Conservation (phyloP, 352 stramenopile genomes). For the Phytophthora sansomeana region DNA sequence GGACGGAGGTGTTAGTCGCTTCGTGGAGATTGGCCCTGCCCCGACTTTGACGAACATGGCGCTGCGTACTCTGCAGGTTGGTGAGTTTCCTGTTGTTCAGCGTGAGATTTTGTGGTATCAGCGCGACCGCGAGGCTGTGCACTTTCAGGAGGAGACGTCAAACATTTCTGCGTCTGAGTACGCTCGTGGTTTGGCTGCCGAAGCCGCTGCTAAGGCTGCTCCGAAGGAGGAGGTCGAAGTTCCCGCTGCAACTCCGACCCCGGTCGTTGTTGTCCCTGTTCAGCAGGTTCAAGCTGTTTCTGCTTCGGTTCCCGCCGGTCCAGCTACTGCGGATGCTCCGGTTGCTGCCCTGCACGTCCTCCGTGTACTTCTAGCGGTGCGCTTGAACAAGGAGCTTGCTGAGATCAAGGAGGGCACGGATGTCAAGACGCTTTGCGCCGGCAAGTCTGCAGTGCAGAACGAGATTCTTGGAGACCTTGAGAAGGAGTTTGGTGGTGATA, state of each 20-base stretch:
- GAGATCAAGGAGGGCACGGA: constrained; percentile 80
- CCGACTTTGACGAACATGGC: constrained; percentile 90
- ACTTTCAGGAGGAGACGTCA: constrained; percentile 75
- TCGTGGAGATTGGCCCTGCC: constrained; percentile 87
- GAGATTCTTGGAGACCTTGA: constrained; percentile 90
- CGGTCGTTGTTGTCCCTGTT: constrained; percentile 28
- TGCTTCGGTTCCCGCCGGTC: constrained; percentile 24
- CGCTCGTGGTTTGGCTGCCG: constrained; percentile 50
- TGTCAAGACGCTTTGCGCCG: constrained; percentile 82
- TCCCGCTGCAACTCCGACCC: constrained; percentile 34
- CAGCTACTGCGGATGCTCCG: constrained; percentile 58
- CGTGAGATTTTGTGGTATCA: constrained; percentile 88
- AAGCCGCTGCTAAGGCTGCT: constrained; percentile 46
- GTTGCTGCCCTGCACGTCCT: constrained; percentile 75
- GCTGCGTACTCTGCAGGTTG: constrained; percentile 72
- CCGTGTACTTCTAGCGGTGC: constrained; percentile 76
- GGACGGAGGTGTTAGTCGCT: constrained; percentile 60
- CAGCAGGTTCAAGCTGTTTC: constrained; percentile 33
- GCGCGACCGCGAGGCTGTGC: constrained; percentile 81
- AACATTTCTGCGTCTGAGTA: constrained; percentile 78
- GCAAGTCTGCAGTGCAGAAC: constrained; percentile 90
- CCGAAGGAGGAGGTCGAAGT: constrained; percentile 37
- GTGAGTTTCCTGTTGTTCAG: constrained; percentile 58
- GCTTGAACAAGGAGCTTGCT: constrained; percentile 75
- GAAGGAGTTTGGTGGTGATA: constrained; percentile 82